Percentiles rank a stretch among this genome's conserved stretches.
Conservation (phyloP, 805 yeast genomes). For the Nakazawaea wyomingensis region DNA sequence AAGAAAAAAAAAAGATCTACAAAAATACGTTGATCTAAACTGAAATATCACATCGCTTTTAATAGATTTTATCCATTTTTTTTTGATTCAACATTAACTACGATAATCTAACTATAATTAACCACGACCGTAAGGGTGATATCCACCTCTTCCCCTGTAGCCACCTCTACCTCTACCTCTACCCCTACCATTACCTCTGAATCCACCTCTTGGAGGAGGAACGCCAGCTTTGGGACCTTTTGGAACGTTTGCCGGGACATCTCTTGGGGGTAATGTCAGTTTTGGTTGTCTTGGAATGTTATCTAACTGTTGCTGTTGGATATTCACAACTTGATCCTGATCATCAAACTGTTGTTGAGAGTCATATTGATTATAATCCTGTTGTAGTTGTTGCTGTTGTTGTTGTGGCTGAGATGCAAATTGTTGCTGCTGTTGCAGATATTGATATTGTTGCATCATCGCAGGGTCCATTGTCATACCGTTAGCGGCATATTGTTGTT, state of each 20-base stretch:
- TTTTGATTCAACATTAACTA: too few species aligned
- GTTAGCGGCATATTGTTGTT: conserved; percentile 23
- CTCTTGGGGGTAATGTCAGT: conserved; percentile 13
- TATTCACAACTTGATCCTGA: conserved; percentile 16
- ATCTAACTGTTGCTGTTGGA: conserved; percentile 19
- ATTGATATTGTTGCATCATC: conserved; percentile 19
- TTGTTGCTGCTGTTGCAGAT: conserved; percentile 27
- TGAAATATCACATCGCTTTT: too few species aligned
- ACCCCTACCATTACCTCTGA: conserved; percentile 8
- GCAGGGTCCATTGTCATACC: conserved; percentile 17
- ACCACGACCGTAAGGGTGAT: conserved; percentile 11
- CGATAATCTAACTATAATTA: background rate
- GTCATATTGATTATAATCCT: conserved; percentile 16
- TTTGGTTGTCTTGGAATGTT: conserved; percentile 20
- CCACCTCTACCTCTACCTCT: conserved; percentile 11
- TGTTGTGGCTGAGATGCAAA: conserved; percentile 22
- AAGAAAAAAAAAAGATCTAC: too few species aligned
- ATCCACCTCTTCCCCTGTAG: conserved; percentile 13
- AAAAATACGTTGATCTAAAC: too few species aligned
- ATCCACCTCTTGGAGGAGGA: conserved; percentile 6
- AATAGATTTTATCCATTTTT: too few species aligned
- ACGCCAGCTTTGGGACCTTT: conserved; percentile 38
- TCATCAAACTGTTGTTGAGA: conserved; percentile 20
- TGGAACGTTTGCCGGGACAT: conserved; percentile 35
- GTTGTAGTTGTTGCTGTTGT: conserved; percentile 30